Conservation (phyloP, 768 basidiomycete genomes). For the Lyophyllum atratum region DNA sequence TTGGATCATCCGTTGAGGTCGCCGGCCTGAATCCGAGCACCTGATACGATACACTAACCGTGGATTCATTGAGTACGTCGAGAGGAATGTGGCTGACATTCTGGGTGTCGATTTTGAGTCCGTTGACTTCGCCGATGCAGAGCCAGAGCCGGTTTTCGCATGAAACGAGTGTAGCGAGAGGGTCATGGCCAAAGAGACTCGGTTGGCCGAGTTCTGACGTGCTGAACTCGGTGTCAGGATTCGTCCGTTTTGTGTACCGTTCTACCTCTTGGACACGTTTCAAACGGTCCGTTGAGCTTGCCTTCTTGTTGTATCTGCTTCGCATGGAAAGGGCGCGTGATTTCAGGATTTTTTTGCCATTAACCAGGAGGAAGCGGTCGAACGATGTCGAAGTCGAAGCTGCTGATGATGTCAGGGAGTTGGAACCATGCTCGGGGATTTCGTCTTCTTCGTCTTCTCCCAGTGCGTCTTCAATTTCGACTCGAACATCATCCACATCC, state of each 20-base stretch:
- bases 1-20: neutral
- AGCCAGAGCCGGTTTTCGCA: neutral
- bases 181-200: constrained; percentile 3
- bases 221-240: neutral
- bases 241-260: neutral
- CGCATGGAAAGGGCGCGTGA: neutral
- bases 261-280: constrained; percentile 4
- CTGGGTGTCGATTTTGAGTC: neutral
- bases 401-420: neutral
- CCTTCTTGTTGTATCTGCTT: constrained; percentile 2
- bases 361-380: neutral
- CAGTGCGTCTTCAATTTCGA: neutral
- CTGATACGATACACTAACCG: neutral
- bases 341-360: neutral
- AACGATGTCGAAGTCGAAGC: neutral
- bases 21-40: neutral
- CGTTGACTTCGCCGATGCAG: neutral
- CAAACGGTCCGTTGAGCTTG: constrained; percentile 3
- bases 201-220: neutral
- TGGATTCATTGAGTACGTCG: neutral
- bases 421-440: too few relatives aligned
- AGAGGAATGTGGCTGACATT: neutral
- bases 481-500: neutral
- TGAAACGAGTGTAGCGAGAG: neutral
- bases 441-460: neutral